These are phyloP conservation scores for Cinnamomum chago DNA, from an alignment of 164 flowering plant genomes.

Conservation along the genomic window DNA sequence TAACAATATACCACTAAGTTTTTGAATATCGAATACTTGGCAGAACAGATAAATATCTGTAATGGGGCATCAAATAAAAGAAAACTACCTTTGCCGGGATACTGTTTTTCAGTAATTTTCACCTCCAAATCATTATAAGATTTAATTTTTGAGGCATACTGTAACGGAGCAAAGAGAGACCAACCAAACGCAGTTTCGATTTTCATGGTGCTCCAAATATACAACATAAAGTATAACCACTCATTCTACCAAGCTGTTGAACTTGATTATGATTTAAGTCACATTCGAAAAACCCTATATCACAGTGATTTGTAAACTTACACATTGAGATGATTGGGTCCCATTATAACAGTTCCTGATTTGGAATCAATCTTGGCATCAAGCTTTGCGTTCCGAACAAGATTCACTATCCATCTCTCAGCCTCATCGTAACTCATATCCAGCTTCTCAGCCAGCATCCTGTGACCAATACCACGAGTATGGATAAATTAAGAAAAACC, in stretches of 20 bases:
- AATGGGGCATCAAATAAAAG: neutral
- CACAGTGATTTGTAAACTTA: slow-evolving; percentile 34
- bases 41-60: neutral
- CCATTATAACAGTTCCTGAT: slow-evolving; percentile 83
- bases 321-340: slow-evolving; percentile 77
- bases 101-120: too few species aligned
- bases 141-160: too few species aligned
- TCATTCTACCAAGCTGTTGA: neutral
- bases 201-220: too few species aligned
- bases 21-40: too few species aligned
- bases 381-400: slow-evolving; percentile 78
- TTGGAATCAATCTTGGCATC: slow-evolving; percentile 88
- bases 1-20: neutral
- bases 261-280: too few species aligned
- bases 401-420: slow-evolving; percentile 98
- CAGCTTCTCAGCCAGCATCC: slow-evolving; percentile 92
- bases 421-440: slow-evolving; percentile 89
- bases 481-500: too few species aligned
- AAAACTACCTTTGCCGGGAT: too few species aligned
- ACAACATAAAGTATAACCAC: neutral
- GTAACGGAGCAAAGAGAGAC: neutral
- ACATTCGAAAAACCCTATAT: too few species aligned
- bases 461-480: slow-evolving; percentile 16
- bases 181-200: too few species aligned
- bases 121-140: too few species aligned